Base-by-base conservation (phyloP, 108 stramenopile species). In the Epithemia pelagica region DNA sequence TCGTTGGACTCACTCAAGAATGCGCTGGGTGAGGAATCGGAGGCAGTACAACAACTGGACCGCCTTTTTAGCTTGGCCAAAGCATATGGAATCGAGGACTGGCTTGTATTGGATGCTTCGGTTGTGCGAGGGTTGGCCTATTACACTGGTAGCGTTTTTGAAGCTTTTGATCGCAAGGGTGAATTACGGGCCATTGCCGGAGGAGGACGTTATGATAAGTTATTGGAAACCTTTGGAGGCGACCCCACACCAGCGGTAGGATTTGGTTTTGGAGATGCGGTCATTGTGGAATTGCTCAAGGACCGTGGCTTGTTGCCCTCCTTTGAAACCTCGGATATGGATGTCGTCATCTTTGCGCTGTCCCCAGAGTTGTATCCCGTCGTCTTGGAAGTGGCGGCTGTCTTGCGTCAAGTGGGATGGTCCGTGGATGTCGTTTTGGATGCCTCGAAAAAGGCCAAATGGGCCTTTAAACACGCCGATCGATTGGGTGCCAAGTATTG, bases 261-360 rank as follows among this genome's bases (percentile, higher is more conserved):
- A 26, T 99, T 99, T 77, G 98, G 98, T 28, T 97, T 99, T 69
- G 96, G 98, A 19, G 98, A 99, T 78, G 98, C 98, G 25, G 98
- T 99, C 0, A 96, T 99, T 70, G 90, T 97, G 5, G 98, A 99
- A 62, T 76, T 99, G 30, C 69, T 99, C 28, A 90, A 92, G 65
- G 94, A 94, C 26, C 83, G 93, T 51, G 68, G 84, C 53, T 72
- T 96, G 0, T 70, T 99, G 24, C 98, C 98, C 23, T 86, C 95
- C 3, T 90, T 92, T 69, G 88, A 89, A 53, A 68, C 74, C 0
- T 70, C 80, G 28, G 85, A 78, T 54, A 79, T 86, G 58, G 93
- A 95, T 52, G 74, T 82, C 3, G 90, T 95, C 10, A 88, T 95
- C 0, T 96, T 93, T 78, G 95, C 90, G 1, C 85, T 91, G 82